Evolutionary conservation across 257 asterid species (phyloP), one percentile per base, ranked within the genome.

Genomic region (Craterostigma plantagineum): DNA sequence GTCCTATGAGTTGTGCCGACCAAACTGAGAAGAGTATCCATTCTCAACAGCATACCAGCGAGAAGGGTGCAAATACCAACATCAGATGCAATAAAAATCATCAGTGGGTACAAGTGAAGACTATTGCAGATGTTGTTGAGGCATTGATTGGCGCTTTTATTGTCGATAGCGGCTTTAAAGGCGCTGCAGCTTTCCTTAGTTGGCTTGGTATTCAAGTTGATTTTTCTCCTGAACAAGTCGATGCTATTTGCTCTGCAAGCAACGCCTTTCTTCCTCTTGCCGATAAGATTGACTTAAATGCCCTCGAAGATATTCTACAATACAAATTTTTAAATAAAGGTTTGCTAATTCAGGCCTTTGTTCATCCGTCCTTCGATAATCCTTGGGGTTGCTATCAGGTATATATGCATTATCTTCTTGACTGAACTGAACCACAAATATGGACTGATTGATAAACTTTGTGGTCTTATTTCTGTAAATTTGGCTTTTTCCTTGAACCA

Each of bases 351-450:
- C 99, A 79, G 72, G 99, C 99, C 45, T 83, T 90, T 52, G 60
- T 83, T 58, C 99, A 90, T 63, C 99, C 95, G 18, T 90, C 95
- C 49, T 79, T 59, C 72, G 70, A 67, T 79, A 67, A 63, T 48
- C 53, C 45, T 37, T 95, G 92, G 64, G 95, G 98, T 46, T 83
- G 99, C 72, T 90, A 83, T 72, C 95, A 87, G 92, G 98, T 79
- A 57, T 49, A 52, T 8, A 41, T 2, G 45, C 1, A 11, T 41
- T 43, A 55, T 44, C 54, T 38, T 33, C 41, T n/a, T n/a, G n/a
- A n/a, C n/a, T n/a, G n/a, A n/a, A n/a, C n/a, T n/a, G n/a, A n/a
- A n/a, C n/a, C 18, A 13, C 43, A 51, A 59, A 35, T 34, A 23
- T 37, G 45, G 4, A 14, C 36, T 8, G 42, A 16, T 51, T 46